These are phyloP conservation scores for Teunomyces kruisii DNA, from an alignment of 805 yeast genomes.

Conservation along the genomic window DNA sequence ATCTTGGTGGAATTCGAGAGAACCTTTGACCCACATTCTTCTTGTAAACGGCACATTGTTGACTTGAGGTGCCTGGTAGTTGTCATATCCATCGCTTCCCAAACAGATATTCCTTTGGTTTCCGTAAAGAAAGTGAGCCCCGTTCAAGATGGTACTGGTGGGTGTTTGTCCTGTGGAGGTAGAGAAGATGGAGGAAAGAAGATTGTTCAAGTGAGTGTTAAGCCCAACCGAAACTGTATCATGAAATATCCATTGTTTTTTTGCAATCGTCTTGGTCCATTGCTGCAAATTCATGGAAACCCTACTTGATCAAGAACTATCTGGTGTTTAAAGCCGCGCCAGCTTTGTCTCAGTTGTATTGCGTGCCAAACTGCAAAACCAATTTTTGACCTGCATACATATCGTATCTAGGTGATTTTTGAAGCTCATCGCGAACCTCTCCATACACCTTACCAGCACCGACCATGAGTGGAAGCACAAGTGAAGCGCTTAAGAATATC, in stretches of 20 bases:
- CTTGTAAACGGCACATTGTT: slow-evolving; percentile 41
- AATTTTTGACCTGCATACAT: not conserved
- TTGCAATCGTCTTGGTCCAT: slow-evolving; percentile 20
- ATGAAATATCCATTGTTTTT: slow-evolving; percentile 16
- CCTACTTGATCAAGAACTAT: not conserved
- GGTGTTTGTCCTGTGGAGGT: not conserved
- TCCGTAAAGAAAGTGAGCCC: slow-evolving; percentile 67
- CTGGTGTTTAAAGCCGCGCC: not conserved
- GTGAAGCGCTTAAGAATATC: slow-evolving; percentile 42
- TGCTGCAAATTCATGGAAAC: slow-evolving; percentile 3
- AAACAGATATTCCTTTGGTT: slow-evolving; percentile 54
- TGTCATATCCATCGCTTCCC: slow-evolving; percentile 77
- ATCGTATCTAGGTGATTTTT: not conserved
- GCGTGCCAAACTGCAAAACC: not conserved
- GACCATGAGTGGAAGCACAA: slow-evolving; percentile 21
- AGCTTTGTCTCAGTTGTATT: not conserved
- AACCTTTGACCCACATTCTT: slow-evolving; percentile 82
- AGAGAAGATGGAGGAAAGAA: slow-evolving; percentile 5
- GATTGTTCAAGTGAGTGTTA: slow-evolving; percentile 13
- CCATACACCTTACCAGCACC: not conserved
- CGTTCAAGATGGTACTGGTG: slow-evolving; percentile 27
- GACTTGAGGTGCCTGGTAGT: slow-evolving; percentile 63
- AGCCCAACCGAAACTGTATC: slow-evolving; percentile 24
- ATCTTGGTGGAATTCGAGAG: slow-evolving; percentile 37
- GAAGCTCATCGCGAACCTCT: slow-evolving; percentile 8